phyloP scores from a whole-genome alignment of 139 green algal genomes.

The Deuterostichococcus epilithicus region DNA sequence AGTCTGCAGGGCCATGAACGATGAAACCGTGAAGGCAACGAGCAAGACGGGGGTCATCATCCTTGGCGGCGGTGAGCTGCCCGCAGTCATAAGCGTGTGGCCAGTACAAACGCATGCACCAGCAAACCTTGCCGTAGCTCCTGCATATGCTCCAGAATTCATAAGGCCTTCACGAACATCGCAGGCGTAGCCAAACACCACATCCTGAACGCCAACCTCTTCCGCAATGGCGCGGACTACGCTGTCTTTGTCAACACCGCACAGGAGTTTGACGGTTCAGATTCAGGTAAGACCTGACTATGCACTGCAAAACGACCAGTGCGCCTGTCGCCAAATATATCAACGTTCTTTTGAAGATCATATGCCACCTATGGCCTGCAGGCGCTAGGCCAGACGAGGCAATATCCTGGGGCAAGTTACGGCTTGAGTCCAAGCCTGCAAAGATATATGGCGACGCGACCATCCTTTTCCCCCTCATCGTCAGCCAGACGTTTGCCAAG shows the following conservation, averaged over 20 bases:
- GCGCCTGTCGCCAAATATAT: too few relatives aligned
- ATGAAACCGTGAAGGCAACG: constrained; percentile 79
- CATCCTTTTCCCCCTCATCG: constrained; percentile 91
- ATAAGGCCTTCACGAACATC: not conserved
- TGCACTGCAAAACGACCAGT: not conserved
- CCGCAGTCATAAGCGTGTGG: too few relatives aligned
- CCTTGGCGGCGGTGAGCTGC: constrained; percentile 83
- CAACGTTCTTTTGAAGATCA: too few relatives aligned
- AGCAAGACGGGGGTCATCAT: constrained; percentile 92
- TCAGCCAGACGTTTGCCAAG: constrained; percentile 94
- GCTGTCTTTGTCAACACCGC: constrained; percentile 86
- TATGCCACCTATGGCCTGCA: not conserved
- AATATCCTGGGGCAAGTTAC: constrained; percentile 97
- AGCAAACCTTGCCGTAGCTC: too few relatives aligned
- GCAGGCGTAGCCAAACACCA: constrained; percentile 95
- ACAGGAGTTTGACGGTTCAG: constrained; percentile 95
- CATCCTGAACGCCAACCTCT: constrained; percentile 98
- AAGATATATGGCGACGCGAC: constrained; percentile 91
- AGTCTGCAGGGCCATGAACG: constrained; percentile 74
- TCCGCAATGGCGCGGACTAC: constrained; percentile 97
- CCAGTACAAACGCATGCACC: too few relatives aligned
- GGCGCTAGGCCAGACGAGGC: constrained; percentile 92
- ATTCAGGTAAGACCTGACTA: constrained; percentile 47
- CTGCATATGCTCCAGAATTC: too few relatives aligned
- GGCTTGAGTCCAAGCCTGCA: constrained; percentile 73